Conservation (phyloP, 2,329 filamentous ascomycete genomes). For the Biscogniauxia mediterranea region DNA sequence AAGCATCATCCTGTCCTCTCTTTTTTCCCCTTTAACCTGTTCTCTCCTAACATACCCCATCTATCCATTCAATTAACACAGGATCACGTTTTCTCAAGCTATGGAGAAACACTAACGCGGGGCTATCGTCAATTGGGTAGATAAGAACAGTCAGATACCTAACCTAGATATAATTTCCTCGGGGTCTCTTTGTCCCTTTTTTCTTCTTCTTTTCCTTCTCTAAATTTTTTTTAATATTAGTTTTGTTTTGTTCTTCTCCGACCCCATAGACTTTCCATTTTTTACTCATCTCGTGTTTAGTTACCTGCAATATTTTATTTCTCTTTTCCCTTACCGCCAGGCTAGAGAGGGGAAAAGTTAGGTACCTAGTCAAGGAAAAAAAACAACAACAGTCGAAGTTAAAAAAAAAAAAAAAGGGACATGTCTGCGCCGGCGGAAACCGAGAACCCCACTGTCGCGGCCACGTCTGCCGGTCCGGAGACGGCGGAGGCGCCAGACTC, state of each 20-base stretch:
- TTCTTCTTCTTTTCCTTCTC: not conserved
- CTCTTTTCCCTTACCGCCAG: not conserved
- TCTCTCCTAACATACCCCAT: not conserved
- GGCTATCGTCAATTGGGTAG: not conserved
- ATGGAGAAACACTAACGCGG: not conserved
- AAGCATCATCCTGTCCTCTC: not conserved
- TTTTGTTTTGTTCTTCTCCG: not conserved
- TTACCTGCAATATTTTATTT: not conserved
- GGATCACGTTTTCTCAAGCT: not conserved
- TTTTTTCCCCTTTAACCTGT: not conserved
- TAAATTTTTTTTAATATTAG: not conserved
- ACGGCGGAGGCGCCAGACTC: slow-evolving; percentile 15
- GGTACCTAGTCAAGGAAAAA: too few species aligned
- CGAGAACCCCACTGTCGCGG: slow-evolving; percentile 1
- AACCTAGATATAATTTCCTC: not conserved
- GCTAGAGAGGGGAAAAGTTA: not conserved
- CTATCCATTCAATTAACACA: not conserved
- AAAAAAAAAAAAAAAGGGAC: not conserved
- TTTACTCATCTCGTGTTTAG: too few species aligned
- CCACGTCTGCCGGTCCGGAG: not conserved
- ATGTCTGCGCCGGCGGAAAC: slow-evolving; percentile 10
- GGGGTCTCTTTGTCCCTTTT: not conserved
- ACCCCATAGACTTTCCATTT: too few species aligned
- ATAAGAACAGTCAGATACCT: not conserved
- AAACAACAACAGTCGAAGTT: too few species aligned